Base-by-base conservation (phyloP, 2,329 filamentous ascomycete genomes). In the Neoscytalidium dimidiatum region DNA sequence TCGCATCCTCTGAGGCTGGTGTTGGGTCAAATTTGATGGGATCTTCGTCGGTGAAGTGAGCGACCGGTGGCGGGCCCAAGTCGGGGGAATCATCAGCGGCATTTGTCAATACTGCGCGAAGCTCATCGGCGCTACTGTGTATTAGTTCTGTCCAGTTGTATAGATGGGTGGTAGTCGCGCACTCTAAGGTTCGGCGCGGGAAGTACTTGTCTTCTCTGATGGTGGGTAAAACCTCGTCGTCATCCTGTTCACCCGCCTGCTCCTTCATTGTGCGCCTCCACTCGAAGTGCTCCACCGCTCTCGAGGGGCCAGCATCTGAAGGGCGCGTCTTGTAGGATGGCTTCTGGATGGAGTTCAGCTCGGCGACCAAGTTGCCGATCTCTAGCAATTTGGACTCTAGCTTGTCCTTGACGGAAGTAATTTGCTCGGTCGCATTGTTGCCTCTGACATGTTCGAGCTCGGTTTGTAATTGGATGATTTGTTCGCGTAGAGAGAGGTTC, bases 371-470 rank as follows among this genome's bases (percentile, higher is more conserved):
- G 3, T 83, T 82, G 31, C 86, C 84, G 77, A 92, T 85, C 79
- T 94, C 90, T 35, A 84, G 80, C 21, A 95, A 82, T 77, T 94
- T 92, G 2, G 85, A 82, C 73, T 93, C 88, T 67, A 96, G 81
- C 74, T 88, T 86, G 51, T 83, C 82, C 74, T 89, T 92, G 70
- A 94, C 87, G n/a, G 84, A 84, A 66, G 88, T 79, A 9, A 91
- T 87, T 74, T 90, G 86, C 66, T 90, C 86, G 65, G 87, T 85
- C 31, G 88, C 85, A 61, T 86, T 81, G 51, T 84, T 83, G 51
- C 84, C 79, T 53, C 84, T 83, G 63, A 85, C 86, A 68, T 88
- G 84, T 65, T 90, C 85, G 35, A 91, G 78, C 64, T 91, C 86
- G 64, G 86, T 86, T 71, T 92, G 86, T 2, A 94, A 81, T 58